Evolutionary conservation across 768 basidiomycete genomes (phyloP), one percentile per base, ranked within the genome.

Genomic region (Hypholoma sublateritium): DNA sequence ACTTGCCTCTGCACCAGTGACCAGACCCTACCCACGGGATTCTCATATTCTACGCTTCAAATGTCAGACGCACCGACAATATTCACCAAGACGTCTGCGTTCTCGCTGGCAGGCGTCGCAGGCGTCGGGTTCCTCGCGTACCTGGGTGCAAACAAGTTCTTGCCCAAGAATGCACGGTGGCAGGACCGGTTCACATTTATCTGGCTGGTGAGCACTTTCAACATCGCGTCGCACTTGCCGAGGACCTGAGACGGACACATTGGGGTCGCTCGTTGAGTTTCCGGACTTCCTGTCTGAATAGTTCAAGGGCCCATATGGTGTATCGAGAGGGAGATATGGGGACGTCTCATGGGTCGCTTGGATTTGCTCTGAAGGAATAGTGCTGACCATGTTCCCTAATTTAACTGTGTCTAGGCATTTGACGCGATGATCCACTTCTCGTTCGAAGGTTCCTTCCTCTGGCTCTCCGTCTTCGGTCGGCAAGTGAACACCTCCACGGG

Each of bases 381-480:
- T 9, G 28, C 39, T 41, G 13, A 41, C 3, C 11, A 41, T 41
- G 39, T 17, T 41, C 3, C 5, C 16, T 6, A 13, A 41, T 41
- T 41, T 32, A 24, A 49, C 22, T 24, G 24, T 47, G 34, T 46
- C 24, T 50, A 90, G 89, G 80, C 87, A 19, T 93, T 93, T 62
- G 90, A 93, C 68, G 89, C 83, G 3, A 75, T 90, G 67, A 89
- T 89, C 57, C 91, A 93, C 67, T 88, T 91, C 69, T 76, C 77
- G 0, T 84, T 90, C 56, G 91, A 93, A 66, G 91, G 89, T 8
- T 85, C 90, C 4, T 93, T 90, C 76, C 77, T 93, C 34, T 91
- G 85, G 70, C 76, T 88, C 46, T 91, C 90, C 2, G 79, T 80
- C 50, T 90, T 92, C 60, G 91, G 90, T 34, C 76, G 85, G 42